A percentile compares a stretch with the other conserved stretches of the same genome.
Evolutionary conservation across 169 alveolate genomes (phyloP).

Genomic region (Cryptosporidium viatorum): DNA sequence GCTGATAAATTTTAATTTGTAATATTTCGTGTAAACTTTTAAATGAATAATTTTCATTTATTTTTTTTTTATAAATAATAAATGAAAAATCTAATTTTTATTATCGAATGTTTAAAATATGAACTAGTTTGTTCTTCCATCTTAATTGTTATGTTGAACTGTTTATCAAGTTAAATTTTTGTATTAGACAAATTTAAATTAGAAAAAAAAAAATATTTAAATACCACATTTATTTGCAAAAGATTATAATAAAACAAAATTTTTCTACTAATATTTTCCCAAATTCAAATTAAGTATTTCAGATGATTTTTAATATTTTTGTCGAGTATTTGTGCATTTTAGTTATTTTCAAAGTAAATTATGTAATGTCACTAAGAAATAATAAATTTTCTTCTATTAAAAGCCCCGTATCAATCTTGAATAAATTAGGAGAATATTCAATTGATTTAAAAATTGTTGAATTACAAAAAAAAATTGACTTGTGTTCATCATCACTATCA

Average conservation of each 20-base stretch:
- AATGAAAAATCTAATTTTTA: too few relatives aligned
- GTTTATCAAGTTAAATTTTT: too few relatives aligned
- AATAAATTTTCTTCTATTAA: background rate
- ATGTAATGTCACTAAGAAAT: background rate
- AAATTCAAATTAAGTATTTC: background rate
- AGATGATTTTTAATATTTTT: background rate
- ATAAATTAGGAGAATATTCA: constrained; percentile 23
- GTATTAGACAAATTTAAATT: background rate
- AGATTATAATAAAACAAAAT: background rate
- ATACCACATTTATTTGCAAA: constrained; percentile 5
- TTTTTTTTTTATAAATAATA: too few relatives aligned
- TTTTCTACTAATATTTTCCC: background rate
- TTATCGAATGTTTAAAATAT: too few relatives aligned
- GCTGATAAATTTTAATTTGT: too few relatives aligned
- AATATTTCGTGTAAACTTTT: too few relatives aligned
- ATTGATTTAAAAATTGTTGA: background rate
- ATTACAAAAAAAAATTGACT: constrained; percentile 37
- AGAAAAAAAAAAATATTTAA: background rate
- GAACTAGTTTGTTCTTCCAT: too few relatives aligned
- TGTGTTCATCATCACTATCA: background rate
- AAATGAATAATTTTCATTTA: too few relatives aligned
- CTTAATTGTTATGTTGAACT: too few relatives aligned
- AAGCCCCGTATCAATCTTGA: background rate
- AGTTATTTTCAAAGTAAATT: background rate
- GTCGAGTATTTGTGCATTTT: background rate